phyloP scores from a whole-genome alignment of 2,329 filamentous ascomycete genomes.

The Sporothrix brunneoviolacea region DNA sequence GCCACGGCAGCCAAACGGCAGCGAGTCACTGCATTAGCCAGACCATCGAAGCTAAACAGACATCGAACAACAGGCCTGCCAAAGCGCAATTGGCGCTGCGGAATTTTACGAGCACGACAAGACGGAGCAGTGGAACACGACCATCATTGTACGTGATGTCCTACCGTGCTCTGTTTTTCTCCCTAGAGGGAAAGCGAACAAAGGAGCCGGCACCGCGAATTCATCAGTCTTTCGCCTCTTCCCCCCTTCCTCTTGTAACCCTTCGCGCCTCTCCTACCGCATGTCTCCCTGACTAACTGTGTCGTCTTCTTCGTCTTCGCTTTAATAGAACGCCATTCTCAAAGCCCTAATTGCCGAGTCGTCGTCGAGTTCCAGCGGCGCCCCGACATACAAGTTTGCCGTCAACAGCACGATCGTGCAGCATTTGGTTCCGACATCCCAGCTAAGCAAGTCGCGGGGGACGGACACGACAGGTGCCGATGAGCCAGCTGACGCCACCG shows the following conservation, averaged over 20 bases:
- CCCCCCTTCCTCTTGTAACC: no score
- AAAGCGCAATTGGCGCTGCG: conserved; percentile 63
- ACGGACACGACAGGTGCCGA: conserved; percentile 38
- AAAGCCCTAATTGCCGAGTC: conserved; percentile 71
- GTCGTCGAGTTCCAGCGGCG: conserved; percentile 44
- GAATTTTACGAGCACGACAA: conserved; percentile 82
- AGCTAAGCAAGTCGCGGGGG: conserved; percentile 54
- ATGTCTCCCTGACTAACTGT: neutral
- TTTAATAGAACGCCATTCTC: conserved; percentile 62
- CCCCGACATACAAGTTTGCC: conserved; percentile 76
- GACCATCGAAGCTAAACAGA: neutral
- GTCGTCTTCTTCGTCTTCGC: no score
- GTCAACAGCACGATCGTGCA: conserved; percentile 99
- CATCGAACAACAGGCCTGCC: conserved; percentile 60
- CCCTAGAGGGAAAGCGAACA: neutral
- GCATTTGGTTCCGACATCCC: conserved; percentile 67
- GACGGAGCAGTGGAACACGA: conserved; percentile 82
- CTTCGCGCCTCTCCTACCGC: neutral
- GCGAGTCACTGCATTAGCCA: neutral
- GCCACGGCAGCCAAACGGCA: neutral
- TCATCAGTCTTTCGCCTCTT: neutral
- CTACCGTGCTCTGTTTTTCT: neutral
- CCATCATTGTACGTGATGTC: conserved; percentile 69
- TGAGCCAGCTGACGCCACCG: conserved; percentile 49
- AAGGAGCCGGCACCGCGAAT: no score